Base-by-base conservation (phyloP, 345 rosid species). In the Clarkia xantiana region DNA sequence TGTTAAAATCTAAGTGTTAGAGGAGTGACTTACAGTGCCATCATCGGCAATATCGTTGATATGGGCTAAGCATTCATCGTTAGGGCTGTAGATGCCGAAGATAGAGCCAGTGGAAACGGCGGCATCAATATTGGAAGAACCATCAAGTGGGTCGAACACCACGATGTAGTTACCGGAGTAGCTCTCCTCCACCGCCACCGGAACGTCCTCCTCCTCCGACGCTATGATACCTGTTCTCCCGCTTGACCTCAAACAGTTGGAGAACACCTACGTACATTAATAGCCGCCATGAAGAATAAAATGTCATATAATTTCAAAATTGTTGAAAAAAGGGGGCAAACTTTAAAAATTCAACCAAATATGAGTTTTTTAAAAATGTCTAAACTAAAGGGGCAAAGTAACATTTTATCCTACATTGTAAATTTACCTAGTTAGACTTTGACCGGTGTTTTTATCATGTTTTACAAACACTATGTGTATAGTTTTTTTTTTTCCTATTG, bases 41-140 rank as follows among this genome's bases (percentile, higher is more conserved):
- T 54, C 58, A 13, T 44, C 95, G 1, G 73, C 76, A 20, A 77
- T 62, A 16, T 83, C 91, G n/a, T n/a, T n/a, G n/a, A n/a, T n/a
- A n/a, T n/a, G n/a, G 3, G 79, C 81, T 0, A 85, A 72, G 58
- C 97, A 90, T 61, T 86, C 97, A 44, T 90, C 97, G 38, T 79
- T 86, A 15, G 97, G 97, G 67, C 84, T 86, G 64, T 90, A 83
- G 41, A 90, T 83, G 10, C 96, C 94, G 40, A 90, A 90, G 59
- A 90, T 90, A 10, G 97, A 90, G 52, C 97, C 97, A 6, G 97
- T 90, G 56, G 96, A 83, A 20, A 86, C 97, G 4, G 96, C 96
- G 3, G 94, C 96, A 58, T 86, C 96, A 19, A 86, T 77, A 78
- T 90, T 86, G 61, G 96, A 83, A 15, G 96, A 90, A 61, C 97